Conservation (phyloP, 1,139 yeast genomes). For the Diutina catenulata region DNA sequence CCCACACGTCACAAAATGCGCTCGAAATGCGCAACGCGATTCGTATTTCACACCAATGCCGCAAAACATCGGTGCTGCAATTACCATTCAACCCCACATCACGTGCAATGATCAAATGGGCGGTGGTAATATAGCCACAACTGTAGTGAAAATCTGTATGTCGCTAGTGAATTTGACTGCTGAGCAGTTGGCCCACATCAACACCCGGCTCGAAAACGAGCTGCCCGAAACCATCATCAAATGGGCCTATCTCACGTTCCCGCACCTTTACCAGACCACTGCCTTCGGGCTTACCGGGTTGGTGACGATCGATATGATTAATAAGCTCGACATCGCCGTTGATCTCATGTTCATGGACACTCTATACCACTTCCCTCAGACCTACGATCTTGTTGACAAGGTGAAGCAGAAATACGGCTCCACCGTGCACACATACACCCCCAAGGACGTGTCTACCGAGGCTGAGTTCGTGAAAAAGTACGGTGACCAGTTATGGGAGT, state of each 20-base stretch:
- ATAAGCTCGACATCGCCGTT: constrained; percentile 40
- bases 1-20: too few species aligned
- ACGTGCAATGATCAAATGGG: constrained; percentile 1
- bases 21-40: too few species aligned
- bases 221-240: constrained; percentile 62
- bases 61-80: too few species aligned
- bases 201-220: constrained; percentile 41
- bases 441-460: constrained; percentile 43
- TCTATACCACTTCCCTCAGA: constrained; percentile 86
- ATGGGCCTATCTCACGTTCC: constrained; percentile 79
- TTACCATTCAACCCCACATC: background rate
- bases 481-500: constrained; percentile 79
- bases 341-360: constrained; percentile 86
- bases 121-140: background rate
- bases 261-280: constrained; percentile 77
- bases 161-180: background rate
- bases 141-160: background rate
- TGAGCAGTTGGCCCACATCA: constrained; percentile 45
- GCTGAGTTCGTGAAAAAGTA: constrained; percentile 53
- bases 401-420: constrained; percentile 46
- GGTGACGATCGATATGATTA: constrained; percentile 74
- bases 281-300: constrained; percentile 93
- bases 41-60: too few species aligned
- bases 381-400: constrained; percentile 58
- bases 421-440: constrained; percentile 51